Base-by-base conservation (phyloP, 768 basidiomycete species). In the Leucocoprinus birnbaumii region DNA sequence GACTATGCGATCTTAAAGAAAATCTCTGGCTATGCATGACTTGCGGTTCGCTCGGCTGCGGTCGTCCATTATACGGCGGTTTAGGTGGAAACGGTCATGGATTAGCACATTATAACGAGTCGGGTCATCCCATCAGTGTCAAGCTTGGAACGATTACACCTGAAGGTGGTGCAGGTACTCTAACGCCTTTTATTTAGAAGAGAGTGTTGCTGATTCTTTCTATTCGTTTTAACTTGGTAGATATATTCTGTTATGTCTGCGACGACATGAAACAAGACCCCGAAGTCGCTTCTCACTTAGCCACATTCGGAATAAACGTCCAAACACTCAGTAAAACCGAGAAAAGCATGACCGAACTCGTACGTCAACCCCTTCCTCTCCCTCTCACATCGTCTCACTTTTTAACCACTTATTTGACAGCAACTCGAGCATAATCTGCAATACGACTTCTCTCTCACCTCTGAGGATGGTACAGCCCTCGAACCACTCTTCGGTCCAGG, bases 61-160 rank as follows among this genome's bases (percentile, higher is more conserved):
- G 97, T 0, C 78, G 97, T 22, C 68, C 86, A 58, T 94, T 94
- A 62, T 90, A 78, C 58, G 93, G 93, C 4, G 91, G 90, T 1
- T 48, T 80, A 0, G 85, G 84, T 0, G 97, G 97, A 0, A 95
- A 98, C 62, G 87, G 95, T 0, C 97, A 99, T 63, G 96, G 89
- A 0, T 69, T 98, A 27, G 66, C 72, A 9, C 97, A 99, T 65
- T 96, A 76, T 48, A 66, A 87, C 44, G 73, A 79, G 42, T 86
- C 87, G 0, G 74, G 77, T 0, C 97, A 99, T 63, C 79, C 85
- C 0, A 79, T 94, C 19, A 88, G 87, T 52, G 94, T 98, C 31
- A 99, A 98, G 67, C 75, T 98, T 0, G 97, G 97, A 0, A 98
- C 96, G 0, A 97, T 99, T 60, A 95, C 95, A 1, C 91, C 97